phyloP scores from a whole-genome alignment of 768 basidiomycete species.

The Cystobasidium tubakii region DNA sequence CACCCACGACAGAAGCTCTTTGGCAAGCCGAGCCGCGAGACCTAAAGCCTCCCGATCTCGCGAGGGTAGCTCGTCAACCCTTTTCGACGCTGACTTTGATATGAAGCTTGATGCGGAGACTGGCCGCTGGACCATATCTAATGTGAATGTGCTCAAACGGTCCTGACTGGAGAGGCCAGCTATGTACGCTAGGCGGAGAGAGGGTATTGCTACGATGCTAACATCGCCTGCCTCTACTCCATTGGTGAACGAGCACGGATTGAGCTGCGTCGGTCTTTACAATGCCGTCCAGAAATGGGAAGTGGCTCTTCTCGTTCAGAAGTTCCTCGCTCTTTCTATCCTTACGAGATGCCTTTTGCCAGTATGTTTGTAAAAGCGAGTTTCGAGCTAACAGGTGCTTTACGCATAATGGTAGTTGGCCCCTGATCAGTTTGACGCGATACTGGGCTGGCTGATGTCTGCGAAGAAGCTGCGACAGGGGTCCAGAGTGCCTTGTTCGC shows the following conservation, averaged over 20 bases:
- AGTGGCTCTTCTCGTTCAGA: too few relatives aligned
- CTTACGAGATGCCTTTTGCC: too few relatives aligned
- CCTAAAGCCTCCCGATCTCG: too few relatives aligned
- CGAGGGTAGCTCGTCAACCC: neutral
- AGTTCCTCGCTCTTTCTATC: too few relatives aligned
- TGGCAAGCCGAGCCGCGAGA: too few relatives aligned
- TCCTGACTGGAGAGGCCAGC: neutral
- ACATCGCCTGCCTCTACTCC: too few relatives aligned
- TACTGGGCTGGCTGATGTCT: neutral
- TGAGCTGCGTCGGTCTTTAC: too few relatives aligned
- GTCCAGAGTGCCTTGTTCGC: neutral
- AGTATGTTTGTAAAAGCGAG: neutral
- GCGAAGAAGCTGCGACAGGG: neutral
- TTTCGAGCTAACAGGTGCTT: neutral
- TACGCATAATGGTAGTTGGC: neutral
- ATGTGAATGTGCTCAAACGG: neutral
- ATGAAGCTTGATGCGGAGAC: neutral
- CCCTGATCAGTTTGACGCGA: neutral
- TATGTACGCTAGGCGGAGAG: neutral
- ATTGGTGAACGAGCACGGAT: too few relatives aligned
- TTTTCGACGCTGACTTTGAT: slow-evolving; percentile 6
- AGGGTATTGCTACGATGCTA: too few relatives aligned
- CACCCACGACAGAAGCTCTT: too few relatives aligned
- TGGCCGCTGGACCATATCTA: neutral
- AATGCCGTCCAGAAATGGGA: too few relatives aligned